Evolutionary conservation across 495 filamentous ascomycete species (phyloP).

Genomic region (Aspergillus incahuasiensis): DNA sequence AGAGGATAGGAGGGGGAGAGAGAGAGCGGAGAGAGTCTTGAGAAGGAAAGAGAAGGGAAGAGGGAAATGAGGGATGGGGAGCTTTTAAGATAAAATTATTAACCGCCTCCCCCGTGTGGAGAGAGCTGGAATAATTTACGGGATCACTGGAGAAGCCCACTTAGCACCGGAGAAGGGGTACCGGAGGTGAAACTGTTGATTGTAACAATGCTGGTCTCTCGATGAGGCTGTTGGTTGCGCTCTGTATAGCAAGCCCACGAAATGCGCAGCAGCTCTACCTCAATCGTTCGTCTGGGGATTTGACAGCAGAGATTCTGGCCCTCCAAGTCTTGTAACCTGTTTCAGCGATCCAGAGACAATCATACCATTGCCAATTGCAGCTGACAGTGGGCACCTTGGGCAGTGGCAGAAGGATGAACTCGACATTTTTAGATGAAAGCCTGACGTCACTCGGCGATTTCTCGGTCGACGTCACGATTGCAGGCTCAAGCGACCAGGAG

Average conservation of each 20-base stretch:
- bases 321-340: not conserved
- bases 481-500: not conserved
- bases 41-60: slow-evolving; percentile 1
- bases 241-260: not conserved
- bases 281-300: not conserved
- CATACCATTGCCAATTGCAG: not conserved
- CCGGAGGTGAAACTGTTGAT: not conserved
- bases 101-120: slow-evolving; percentile 13
- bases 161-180: no score
- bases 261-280: not conserved
- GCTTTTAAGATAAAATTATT: slow-evolving; percentile 23
- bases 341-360: not conserved
- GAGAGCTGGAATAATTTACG: slow-evolving; percentile 4
- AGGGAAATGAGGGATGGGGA: slow-evolving; percentile 7
- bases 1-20: not conserved
- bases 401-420: not conserved
- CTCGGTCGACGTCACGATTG: slow-evolving; percentile 18
- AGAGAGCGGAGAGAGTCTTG: slow-evolving; percentile 10
- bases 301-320: not conserved
- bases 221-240: not conserved
- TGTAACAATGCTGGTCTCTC: not conserved
- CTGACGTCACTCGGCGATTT: slow-evolving; percentile 29
- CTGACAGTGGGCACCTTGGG: not conserved
- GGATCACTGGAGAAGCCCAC: not conserved
- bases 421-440: not conserved